Base-by-base conservation (phyloP, 805 yeast species). In the Zygosaccharomyces bailii region DNA sequence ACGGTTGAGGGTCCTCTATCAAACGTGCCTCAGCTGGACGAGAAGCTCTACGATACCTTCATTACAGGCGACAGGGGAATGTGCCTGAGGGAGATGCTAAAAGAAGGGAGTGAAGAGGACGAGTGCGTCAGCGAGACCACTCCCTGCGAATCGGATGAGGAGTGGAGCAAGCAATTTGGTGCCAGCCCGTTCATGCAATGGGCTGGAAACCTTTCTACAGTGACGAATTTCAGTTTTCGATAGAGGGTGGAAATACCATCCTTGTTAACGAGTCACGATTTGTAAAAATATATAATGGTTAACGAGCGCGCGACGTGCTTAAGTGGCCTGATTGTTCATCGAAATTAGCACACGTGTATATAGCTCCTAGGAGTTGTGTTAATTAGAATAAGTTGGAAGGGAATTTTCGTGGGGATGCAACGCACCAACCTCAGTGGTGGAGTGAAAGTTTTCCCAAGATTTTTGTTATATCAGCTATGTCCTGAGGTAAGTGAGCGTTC, bases 1-100 rank as follows among this genome's bases (percentile, higher is more conserved):
- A 60, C 65, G 3, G 40, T 18, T 6, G 53, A 53, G 5, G 49
- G 54, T 21, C 64, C 66, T 2, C 48, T 63, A 39, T 42, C 58
- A 14, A 25, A 46, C 2, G 65, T 62, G 10, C 55, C 56, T 11
- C 35, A 45, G 24, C 48, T 56, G 24, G 43, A 50, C 20, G 42
- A 44, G 24, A 46, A 51, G 21, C 49, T 50, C 24, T 45, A 44
- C 43, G 50, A 54, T 19, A 42, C 43, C 18, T 49, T 50, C 41
- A 51, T 55, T 39, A 46, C 48, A 11, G 50, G 49, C 29, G 52
- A 54, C 41, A 43, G 50, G 29, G 53, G 53, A 14, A 43, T 53
- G 44, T 46, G 44, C 23, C 44, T 55, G 39, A 45, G 49, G 36
- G 50, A 49, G 33, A 52, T 55, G 48, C 34, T 55, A 33, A 46